phyloP scores from a whole-genome alignment of 2,329 filamentous ascomycete genomes.

The Phyllosticta citribraziliensis region DNA sequence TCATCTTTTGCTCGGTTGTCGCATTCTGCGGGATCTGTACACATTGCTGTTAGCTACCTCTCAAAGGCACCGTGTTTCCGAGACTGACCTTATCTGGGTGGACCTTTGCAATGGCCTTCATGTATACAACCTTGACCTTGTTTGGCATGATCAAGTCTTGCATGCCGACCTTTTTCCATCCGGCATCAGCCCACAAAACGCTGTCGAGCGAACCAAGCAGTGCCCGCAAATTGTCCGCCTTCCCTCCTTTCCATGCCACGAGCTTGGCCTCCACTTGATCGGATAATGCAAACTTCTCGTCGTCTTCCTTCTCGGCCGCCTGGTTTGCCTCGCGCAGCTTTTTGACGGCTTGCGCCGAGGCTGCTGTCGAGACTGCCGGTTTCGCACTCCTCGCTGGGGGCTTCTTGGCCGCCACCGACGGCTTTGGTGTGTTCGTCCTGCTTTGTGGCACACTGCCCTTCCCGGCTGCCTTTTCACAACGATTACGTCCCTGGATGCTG shows the following conservation, averaged over 20 bases:
- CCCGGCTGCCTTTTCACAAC: conserved; percentile 63
- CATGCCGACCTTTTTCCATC: conserved; percentile 95
- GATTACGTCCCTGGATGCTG: conserved; percentile 73
- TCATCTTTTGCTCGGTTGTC: conserved; percentile 59
- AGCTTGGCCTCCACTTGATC: conserved; percentile 79
- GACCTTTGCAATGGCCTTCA: conserved; percentile 98
- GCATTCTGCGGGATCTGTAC: conserved; percentile 49
- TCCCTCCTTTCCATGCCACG: conserved; percentile 75
- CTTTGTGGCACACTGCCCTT: conserved; percentile 31
- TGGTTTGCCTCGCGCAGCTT: conserved; percentile 74
- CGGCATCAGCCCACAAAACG: conserved; percentile 83
- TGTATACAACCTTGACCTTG: conserved; percentile 95
- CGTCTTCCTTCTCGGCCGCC: conserved; percentile 75
- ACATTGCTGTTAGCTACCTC: conserved; percentile 13
- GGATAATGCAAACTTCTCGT: conserved; percentile 82
- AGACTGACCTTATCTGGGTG: conserved; percentile 90
- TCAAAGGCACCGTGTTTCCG: neutral
- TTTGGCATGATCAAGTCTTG: conserved; percentile 85
- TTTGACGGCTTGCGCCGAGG: conserved; percentile 60
- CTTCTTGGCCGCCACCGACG: conserved; percentile 22
- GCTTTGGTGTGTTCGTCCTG: conserved; percentile 19
- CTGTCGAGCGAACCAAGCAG: conserved; percentile 76
- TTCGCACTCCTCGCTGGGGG: conserved; percentile 24
- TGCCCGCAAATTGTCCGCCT: conserved; percentile 84
- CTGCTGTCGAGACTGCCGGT: conserved; percentile 30